A percentile compares a stretch with the other conserved stretches of the same genome.
phyloP scores from a whole-genome alignment of 495 filamentous ascomycete species.

The Xylaria grammica region DNA sequence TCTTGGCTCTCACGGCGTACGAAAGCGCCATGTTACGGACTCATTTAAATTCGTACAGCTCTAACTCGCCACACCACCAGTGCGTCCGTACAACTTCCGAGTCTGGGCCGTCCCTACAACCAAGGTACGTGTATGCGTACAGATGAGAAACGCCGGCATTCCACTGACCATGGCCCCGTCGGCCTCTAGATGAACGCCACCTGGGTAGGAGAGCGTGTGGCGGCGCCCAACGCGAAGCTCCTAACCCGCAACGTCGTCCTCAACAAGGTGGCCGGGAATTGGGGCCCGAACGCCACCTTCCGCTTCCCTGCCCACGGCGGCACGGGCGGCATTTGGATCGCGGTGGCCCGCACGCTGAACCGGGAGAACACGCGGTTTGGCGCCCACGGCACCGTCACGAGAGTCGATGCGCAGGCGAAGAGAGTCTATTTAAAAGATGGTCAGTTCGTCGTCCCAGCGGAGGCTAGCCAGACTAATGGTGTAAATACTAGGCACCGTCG shows the following conservation, averaged over 20 bases:
- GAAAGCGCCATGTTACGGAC: background rate
- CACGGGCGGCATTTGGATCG: constrained; percentile 97
- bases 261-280: constrained; percentile 91
- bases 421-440: constrained; percentile 71
- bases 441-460: background rate
- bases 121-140: constrained; percentile 64
- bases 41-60: no score
- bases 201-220: constrained; percentile 97
- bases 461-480: background rate
- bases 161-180: background rate
- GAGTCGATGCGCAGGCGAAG: constrained; percentile 80
- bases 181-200: constrained; percentile 88
- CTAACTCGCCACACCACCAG: background rate
- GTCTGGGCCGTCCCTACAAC: constrained; percentile 97
- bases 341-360: constrained; percentile 87
- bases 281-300: constrained; percentile 97
- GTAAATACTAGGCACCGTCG: constrained; percentile 68
- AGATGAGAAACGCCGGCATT: background rate
- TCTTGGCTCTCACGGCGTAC: no score
- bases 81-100: constrained; percentile 98
- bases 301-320: constrained; percentile 91
- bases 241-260: constrained; percentile 92
- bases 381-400: constrained; percentile 75
- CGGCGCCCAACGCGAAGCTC: constrained; percentile 90
- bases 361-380: constrained; percentile 87